A percentile compares a stretch with the other conserved stretches of the same genome.
Evolutionary conservation across 805 yeast species (phyloP).

Genomic region (Teunomyces barrocoloradensis): DNA sequence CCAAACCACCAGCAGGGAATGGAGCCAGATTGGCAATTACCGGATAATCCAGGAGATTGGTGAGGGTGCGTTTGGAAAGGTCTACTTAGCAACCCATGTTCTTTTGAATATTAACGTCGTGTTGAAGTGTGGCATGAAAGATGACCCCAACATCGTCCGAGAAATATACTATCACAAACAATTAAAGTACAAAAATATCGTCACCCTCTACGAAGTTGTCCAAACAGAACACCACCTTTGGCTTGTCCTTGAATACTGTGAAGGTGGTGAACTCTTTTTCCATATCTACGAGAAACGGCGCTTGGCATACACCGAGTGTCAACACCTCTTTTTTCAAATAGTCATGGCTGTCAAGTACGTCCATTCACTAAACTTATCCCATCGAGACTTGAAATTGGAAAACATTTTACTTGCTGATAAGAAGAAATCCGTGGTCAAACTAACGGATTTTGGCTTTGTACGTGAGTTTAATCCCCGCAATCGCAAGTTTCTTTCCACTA

Average conservation of each 20-base stretch:
- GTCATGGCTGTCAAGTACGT: constrained; percentile 67
- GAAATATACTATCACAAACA: constrained; percentile 88
- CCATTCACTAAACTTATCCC: constrained; percentile 75
- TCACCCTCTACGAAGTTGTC: constrained; percentile 80
- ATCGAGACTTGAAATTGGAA: constrained; percentile 82
- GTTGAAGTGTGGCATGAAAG: constrained; percentile 71
- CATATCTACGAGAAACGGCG: constrained; percentile 53
- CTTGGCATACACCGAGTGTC: constrained; percentile 50
- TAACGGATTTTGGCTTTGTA: constrained; percentile 94
- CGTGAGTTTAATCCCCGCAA: constrained; percentile 55
- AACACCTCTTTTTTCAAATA: constrained; percentile 60
- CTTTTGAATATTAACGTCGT: constrained; percentile 75
- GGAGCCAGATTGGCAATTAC: constrained; percentile 78
- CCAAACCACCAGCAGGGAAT: constrained; percentile 42
- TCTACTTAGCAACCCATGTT: constrained; percentile 77
- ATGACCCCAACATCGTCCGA: constrained; percentile 82
- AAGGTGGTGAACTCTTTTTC: constrained; percentile 74
- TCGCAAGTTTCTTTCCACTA: constrained; percentile 63
- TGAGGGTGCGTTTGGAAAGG: constrained; percentile 91
- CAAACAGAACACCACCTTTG: constrained; percentile 78
- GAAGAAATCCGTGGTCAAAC: constrained; percentile 58
- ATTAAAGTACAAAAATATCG: constrained; percentile 78
- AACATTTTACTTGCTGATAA: constrained; percentile 61
- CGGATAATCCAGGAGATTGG: constrained; percentile 73
- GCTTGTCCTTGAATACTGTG: constrained; percentile 89